These are phyloP conservation scores for Hypoxylon cercidicola DNA, from an alignment of 495 filamentous ascomycete genomes.

Conservation along the genomic window DNA sequence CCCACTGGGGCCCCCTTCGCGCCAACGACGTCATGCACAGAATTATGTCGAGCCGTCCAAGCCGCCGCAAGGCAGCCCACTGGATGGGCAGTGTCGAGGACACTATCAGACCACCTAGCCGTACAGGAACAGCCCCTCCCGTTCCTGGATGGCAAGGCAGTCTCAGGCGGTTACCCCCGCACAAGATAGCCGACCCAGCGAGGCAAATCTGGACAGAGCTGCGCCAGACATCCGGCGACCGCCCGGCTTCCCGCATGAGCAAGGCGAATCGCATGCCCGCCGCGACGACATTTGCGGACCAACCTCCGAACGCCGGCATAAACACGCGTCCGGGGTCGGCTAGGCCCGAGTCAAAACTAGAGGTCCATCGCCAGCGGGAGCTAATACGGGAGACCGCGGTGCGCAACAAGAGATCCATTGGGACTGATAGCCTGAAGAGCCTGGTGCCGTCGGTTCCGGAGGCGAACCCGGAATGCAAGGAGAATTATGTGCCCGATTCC, in stretches of 20 bases:
- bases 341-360: conserved; percentile 22
- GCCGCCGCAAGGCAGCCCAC: background rate
- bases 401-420: conserved; percentile 54
- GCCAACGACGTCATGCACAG: conserved; percentile 54
- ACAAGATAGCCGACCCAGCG: conserved; percentile 51
- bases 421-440: conserved; percentile 55
- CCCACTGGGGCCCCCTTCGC: conserved; percentile 53
- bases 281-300: conserved; percentile 30
- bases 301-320: conserved; percentile 15
- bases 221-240: conserved; percentile 44
- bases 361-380: conserved; percentile 43
- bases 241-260: conserved; percentile 36
- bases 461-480: conserved; percentile 27
- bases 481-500: conserved; percentile 19
- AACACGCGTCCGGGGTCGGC: conserved; percentile 14
- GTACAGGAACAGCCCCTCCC: conserved; percentile 38
- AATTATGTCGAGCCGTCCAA: conserved; percentile 34
- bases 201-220: conserved; percentile 60
- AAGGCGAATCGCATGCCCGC: conserved; percentile 33
- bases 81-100: conserved; percentile 2
- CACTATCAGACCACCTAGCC: conserved; percentile 11
- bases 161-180: conserved; percentile 32
- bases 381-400: conserved; percentile 52
- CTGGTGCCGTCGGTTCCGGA: conserved; percentile 51
- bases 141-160: conserved; percentile 48